These are phyloP conservation scores for Lentinus tigrinus DNA, from an alignment of 768 basidiomycete species.

Conservation along the genomic window DNA sequence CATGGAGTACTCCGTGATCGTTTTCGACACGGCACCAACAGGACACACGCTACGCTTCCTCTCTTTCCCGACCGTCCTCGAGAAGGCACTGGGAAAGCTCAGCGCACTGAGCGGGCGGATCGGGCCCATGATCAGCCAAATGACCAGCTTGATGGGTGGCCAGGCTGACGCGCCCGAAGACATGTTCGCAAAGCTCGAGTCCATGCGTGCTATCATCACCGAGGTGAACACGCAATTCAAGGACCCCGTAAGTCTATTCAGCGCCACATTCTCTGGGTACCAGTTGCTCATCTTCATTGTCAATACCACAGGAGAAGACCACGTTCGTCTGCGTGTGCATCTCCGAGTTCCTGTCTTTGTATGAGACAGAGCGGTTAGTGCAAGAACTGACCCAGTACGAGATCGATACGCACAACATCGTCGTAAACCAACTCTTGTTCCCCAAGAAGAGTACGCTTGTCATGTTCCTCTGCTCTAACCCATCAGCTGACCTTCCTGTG, in stretches of 20 bases:
- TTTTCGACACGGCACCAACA: constrained; percentile 98
- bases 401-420: constrained; percentile 98
- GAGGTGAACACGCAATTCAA: constrained; percentile 99
- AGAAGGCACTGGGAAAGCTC: constrained; percentile 95
- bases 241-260: constrained; percentile 71
- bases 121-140: constrained; percentile 96
- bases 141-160: constrained; percentile 96
- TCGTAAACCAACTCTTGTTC: constrained; percentile 96
- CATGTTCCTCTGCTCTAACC: neutral
- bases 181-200: constrained; percentile 97
- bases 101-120: constrained; percentile 92
- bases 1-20: constrained; percentile 99
- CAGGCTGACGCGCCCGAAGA: constrained; percentile 90
- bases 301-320: constrained; percentile 78
- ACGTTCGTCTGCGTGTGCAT: constrained; percentile 99
- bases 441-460: constrained; percentile 74
- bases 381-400: constrained; percentile 94
- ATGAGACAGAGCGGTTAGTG: constrained; percentile 97
- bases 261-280: neutral
- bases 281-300: neutral
- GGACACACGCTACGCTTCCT: constrained; percentile 98
- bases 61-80: constrained; percentile 97
- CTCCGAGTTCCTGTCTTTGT: constrained; percentile 95
- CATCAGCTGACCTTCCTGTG: neutral
- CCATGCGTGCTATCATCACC: constrained; percentile 94